These are phyloP conservation scores for Nasturtium officinale DNA, from an alignment of 345 rosid species.

Conservation along the genomic window DNA sequence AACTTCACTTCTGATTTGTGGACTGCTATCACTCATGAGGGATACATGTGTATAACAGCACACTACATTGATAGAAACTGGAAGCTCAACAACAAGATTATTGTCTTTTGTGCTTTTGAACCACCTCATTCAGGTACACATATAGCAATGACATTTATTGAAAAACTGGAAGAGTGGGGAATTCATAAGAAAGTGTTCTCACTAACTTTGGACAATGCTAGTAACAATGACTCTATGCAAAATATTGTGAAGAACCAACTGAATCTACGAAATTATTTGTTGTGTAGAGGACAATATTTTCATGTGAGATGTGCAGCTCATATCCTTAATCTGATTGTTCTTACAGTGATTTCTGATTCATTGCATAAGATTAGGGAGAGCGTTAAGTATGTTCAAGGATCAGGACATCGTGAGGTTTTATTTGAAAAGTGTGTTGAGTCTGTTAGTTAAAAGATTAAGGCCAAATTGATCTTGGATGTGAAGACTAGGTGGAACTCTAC, in stretches of 20 bases:
- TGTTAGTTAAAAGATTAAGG: not conserved
- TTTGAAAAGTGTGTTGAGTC: not conserved
- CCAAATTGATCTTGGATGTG: not conserved
- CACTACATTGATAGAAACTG: not conserved
- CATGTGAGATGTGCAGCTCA: not conserved
- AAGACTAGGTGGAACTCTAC: not conserved
- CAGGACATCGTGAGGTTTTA: not conserved
- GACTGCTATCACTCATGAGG: too few relatives aligned
- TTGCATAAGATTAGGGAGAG: not conserved
- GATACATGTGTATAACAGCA: not conserved
- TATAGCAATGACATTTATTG: not conserved
- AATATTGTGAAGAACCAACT: not conserved
- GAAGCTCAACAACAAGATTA: not conserved
- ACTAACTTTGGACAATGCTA: not conserved
- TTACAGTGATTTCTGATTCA: not conserved
- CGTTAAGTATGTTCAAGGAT: not conserved
- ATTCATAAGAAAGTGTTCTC: not conserved
- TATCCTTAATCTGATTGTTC: not conserved
- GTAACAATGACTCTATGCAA: not conserved
- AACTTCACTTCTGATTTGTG: not conserved
- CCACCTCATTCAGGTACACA: not conserved
- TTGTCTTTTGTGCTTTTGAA: not conserved
- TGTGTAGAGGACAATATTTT: not conserved
- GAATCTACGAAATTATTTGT: not conserved
- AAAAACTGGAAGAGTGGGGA: not conserved